Conservation (phyloP, 2,329 filamentous ascomycete species). For the Endocalyx cinctus region DNA sequence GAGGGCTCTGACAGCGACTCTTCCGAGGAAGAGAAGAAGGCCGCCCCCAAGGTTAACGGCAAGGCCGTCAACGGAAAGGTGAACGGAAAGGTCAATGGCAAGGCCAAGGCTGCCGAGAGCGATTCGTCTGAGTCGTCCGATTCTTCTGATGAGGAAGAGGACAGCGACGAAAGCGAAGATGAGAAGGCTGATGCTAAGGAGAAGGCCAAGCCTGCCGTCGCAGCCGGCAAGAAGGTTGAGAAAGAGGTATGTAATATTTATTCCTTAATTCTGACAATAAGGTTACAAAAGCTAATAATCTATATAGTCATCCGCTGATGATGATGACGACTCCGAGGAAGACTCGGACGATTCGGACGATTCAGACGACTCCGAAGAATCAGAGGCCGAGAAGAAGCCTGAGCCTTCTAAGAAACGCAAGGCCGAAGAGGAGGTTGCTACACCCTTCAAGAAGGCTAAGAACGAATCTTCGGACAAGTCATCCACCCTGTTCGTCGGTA, state of each 20-base stretch:
- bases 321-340: constrained; percentile 30
- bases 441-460: constrained; percentile 64
- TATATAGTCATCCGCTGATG: constrained; percentile 19
- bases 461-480: constrained; percentile 43
- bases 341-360: constrained; percentile 29
- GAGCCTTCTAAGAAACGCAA: constrained; percentile 62
- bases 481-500: constrained; percentile 81
- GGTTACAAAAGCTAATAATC: neutral
- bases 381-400: constrained; percentile 33
- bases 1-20: constrained; percentile 18
- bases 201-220: constrained; percentile 18
- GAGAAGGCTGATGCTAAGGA: constrained; percentile 19
- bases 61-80: constrained; percentile 20
- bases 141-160: constrained; percentile 25
- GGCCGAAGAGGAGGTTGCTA: constrained; percentile 46
- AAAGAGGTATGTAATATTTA: constrained; percentile 25
- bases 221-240: constrained; percentile 19
- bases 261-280: too few relatives aligned
- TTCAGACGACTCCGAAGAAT: constrained; percentile 41
- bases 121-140: constrained; percentile 31
- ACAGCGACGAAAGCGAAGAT: constrained; percentile 18
- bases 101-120: constrained; percentile 25
- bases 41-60: constrained; percentile 22
- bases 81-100: constrained; percentile 32
- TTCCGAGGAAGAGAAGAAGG: constrained; percentile 22